A percentile compares a stretch with the other conserved stretches of the same genome.
phyloP scores from a whole-genome alignment of 148 eudicot genomes.

The Persicaria tinctoria region DNA sequence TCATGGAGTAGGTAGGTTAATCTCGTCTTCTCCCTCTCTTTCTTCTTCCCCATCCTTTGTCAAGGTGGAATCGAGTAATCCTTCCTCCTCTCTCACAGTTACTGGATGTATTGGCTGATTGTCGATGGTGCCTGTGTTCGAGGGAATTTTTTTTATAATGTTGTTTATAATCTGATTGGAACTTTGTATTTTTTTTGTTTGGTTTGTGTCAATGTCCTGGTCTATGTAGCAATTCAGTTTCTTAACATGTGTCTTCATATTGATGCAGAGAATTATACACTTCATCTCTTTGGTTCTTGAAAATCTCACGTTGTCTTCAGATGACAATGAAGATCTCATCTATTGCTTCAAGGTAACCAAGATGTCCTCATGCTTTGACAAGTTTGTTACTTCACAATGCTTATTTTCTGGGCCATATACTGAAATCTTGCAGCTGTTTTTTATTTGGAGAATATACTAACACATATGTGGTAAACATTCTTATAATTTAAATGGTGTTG shows the following conservation, averaged over 20 bases:
- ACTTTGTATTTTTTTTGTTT: too few relatives aligned
- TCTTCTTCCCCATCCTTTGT: too few relatives aligned
- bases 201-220: too few relatives aligned
- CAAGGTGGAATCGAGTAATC: too few relatives aligned
- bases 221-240: too few relatives aligned
- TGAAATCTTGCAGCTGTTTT: neutral
- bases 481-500: neutral
- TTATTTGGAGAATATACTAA: neutral
- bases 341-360: slow-evolving; percentile 77
- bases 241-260: slow-evolving; percentile 1
- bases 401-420: neutral
- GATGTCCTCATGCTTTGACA: neutral
- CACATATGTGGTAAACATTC: neutral
- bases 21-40: too few relatives aligned
- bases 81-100: too few relatives aligned
- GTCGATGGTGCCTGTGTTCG: too few relatives aligned
- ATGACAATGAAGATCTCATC: slow-evolving; percentile 82
- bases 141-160: too few relatives aligned
- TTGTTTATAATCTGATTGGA: too few relatives aligned
- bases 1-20: too few relatives aligned
- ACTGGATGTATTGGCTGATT: too few relatives aligned
- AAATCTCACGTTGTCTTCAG: slow-evolving; percentile 81
- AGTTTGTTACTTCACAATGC: neutral
- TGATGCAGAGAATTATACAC: slow-evolving; percentile 78
- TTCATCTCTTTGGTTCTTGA: slow-evolving; percentile 82